Conservation (phyloP, 106 monocot genomes). For the Dioscorea alata region DNA sequence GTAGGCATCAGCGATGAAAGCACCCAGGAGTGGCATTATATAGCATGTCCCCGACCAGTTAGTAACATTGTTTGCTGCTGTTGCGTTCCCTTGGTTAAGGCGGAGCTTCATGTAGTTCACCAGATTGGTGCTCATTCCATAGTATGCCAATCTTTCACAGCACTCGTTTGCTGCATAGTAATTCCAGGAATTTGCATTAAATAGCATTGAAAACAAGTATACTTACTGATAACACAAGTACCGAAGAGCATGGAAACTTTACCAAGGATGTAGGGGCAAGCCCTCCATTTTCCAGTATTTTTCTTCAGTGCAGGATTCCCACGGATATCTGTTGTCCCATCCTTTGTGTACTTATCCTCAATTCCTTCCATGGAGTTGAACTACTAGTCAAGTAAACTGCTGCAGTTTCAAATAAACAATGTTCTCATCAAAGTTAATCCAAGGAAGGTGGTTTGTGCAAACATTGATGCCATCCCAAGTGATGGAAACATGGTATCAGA, state of each 20-base stretch:
- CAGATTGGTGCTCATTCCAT: slow-evolving; percentile 57
- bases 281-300: slow-evolving; percentile 54
- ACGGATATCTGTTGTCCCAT: slow-evolving; percentile 51
- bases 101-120: slow-evolving; percentile 45
- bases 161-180: slow-evolving; percentile 36
- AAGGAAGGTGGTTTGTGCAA: too few species aligned
- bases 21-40: slow-evolving; percentile 38
- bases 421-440: too few species aligned
- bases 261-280: slow-evolving; percentile 70
- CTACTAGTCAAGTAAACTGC: too few species aligned
- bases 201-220: too few species aligned
- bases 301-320: slow-evolving; percentile 53
- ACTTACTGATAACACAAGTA: background rate
- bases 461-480: too few species aligned
- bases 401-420: too few species aligned
- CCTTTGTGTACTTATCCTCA: slow-evolving; percentile 41
- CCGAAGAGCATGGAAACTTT: background rate
- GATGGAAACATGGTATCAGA: too few species aligned
- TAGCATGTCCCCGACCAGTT: slow-evolving; percentile 60
- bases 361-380: slow-evolving; percentile 8
- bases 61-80: slow-evolving; percentile 41
- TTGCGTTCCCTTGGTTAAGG: slow-evolving; percentile 22
- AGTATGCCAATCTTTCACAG: slow-evolving; percentile 47
- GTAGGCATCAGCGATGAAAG: slow-evolving; percentile 56
- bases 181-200: background rate